Percentiles rank a stretch among this genome's conserved stretches.
Evolutionary conservation across 148 eudicot genomes (phyloP).

Genomic region (Tetragonia tetragonoides): DNA sequence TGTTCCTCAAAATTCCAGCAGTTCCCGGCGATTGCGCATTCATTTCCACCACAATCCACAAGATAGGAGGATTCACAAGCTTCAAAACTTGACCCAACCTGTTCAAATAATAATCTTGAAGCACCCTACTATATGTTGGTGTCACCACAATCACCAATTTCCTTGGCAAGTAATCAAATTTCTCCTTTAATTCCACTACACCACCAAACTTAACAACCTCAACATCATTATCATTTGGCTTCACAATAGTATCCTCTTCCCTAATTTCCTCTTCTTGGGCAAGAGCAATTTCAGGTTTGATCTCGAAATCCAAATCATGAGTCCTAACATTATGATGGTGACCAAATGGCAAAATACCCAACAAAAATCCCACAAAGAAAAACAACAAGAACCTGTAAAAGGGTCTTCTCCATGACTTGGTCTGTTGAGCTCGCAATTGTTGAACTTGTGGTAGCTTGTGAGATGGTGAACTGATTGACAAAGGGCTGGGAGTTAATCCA

Average conservation of each 20-base stretch:
- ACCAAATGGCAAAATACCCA: slow-evolving; percentile 67
- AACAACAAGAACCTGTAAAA: slow-evolving; percentile 50
- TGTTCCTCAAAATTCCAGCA: slow-evolving; percentile 62
- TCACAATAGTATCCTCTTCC: slow-evolving; percentile 8
- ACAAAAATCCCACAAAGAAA: slow-evolving; percentile 63
- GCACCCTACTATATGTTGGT: slow-evolving; percentile 73
- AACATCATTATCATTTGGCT: slow-evolving; percentile 12
- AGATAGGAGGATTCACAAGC: slow-evolving; percentile 64
- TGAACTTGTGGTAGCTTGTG: slow-evolving; percentile 42
- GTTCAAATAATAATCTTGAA: slow-evolving; percentile 71
- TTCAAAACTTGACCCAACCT: slow-evolving; percentile 75
- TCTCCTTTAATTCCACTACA: slow-evolving; percentile 31
- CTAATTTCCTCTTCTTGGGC: slow-evolving; percentile 16
- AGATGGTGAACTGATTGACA: slow-evolving; percentile 47
- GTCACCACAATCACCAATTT: slow-evolving; percentile 78
- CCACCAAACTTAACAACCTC: slow-evolving; percentile 15
- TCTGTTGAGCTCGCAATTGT: slow-evolving; percentile 28
- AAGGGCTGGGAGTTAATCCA: slow-evolving; percentile 44
- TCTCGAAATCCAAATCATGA: slow-evolving; percentile 45
- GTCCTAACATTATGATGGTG: slow-evolving; percentile 40
- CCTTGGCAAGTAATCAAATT: slow-evolving; percentile 36
- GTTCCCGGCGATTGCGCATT: slow-evolving; percentile 62
- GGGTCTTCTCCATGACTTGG: slow-evolving; percentile 46
- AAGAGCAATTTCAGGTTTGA: slow-evolving; percentile 21
- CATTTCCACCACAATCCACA: slow-evolving; percentile 97